Evolutionary conservation across 208 protist genomes (phyloP), one percentile per base, ranked within the genome.

Genomic region (Porcisia hertigi): DNA sequence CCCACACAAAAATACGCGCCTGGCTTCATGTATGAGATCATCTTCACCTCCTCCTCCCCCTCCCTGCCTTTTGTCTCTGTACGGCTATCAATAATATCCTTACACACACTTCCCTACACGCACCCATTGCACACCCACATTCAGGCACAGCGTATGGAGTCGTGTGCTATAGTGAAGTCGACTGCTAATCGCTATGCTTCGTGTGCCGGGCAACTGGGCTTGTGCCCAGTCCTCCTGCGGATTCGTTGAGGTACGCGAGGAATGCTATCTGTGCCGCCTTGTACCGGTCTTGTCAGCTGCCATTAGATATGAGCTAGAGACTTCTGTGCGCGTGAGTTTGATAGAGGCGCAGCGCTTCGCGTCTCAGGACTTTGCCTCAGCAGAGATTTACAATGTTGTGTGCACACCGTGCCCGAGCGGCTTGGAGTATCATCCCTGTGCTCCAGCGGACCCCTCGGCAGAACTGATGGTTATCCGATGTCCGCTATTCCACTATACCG

Each of bases 291-390:
- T 73, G 25, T 14, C 73, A 11, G 53, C 80, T 12, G 43, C 73
- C 3, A 49, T 81, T 11, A 55, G 43, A 52, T 82, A 87, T 62
- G 60, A 57, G 30, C 23, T 81, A 18, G 63, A 86, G 25, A 53
- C 75, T 4, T 67, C 71, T n/a, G 80, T 73, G 23, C 75, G 65
- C 20, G 65, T 84, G 36, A 58, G 55, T 34, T 30, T 69, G 25
- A 77, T 65, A 57, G 82, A 77, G 34, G 73, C 73, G 57, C 63
- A 70, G 71, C 78, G 74, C 52, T 72, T 89, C 3, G 77, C 74
- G n/a, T 73, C 75, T 43, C 88, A 92, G 73, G 88, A 92, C 66
- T 89, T 89, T 71, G 84, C 79, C 25, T 30, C 57, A 47, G 52
- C 80, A n/a, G 85, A 88, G 69, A 79, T 53, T 36, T 81, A 86